Evolutionary conservation across 2,329 filamentous ascomycete genomes (phyloP).

Genomic region (Talaromyces verruculosus): DNA sequence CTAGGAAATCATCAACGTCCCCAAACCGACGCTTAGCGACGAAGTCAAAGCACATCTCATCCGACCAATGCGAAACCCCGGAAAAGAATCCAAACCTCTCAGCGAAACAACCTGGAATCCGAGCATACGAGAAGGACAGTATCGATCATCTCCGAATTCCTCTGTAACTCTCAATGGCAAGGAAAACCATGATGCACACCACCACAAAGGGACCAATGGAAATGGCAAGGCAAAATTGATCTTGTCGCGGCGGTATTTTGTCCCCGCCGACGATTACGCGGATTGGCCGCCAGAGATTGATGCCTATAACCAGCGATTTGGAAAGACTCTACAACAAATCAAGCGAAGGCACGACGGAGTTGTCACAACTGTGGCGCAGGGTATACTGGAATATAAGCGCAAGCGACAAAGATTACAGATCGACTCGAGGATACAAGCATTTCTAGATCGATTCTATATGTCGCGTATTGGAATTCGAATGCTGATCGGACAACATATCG

Average conservation of each 20-base stretch:
- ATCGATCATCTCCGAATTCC: slow-evolving; percentile 53
- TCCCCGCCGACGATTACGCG: slow-evolving; percentile 79
- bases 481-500: slow-evolving; percentile 98
- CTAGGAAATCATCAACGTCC: slow-evolving; percentile 83
- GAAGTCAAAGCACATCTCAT: slow-evolving; percentile 79
- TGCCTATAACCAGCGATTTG: slow-evolving; percentile 90
- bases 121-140: slow-evolving; percentile 80
- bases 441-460: slow-evolving; percentile 99
- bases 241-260: slow-evolving; percentile 74
- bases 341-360: slow-evolving; percentile 95
- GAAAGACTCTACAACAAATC: slow-evolving; percentile 85
- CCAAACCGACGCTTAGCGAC: slow-evolving; percentile 71
- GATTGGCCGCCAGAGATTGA: slow-evolving; percentile 94
- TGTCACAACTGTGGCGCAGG: slow-evolving; percentile 96
- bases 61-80: slow-evolving; percentile 48
- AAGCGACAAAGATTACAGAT: slow-evolving; percentile 97
- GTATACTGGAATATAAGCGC: slow-evolving; percentile 96
- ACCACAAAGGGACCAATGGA: slow-evolving; percentile 35
- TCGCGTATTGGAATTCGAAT: slow-evolving; percentile 98
- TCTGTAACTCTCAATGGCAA: slow-evolving; percentile 43
- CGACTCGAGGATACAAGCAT: slow-evolving; percentile 93
- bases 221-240: slow-evolving; percentile 49
- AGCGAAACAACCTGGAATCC: slow-evolving; percentile 86
- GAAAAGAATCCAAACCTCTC: slow-evolving; percentile 65
- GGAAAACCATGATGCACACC: slow-evolving; percentile 44